These are phyloP conservation scores for Phytophthora foliorum DNA, from an alignment of 352 stramenopile genomes.

Conservation along the genomic window DNA sequence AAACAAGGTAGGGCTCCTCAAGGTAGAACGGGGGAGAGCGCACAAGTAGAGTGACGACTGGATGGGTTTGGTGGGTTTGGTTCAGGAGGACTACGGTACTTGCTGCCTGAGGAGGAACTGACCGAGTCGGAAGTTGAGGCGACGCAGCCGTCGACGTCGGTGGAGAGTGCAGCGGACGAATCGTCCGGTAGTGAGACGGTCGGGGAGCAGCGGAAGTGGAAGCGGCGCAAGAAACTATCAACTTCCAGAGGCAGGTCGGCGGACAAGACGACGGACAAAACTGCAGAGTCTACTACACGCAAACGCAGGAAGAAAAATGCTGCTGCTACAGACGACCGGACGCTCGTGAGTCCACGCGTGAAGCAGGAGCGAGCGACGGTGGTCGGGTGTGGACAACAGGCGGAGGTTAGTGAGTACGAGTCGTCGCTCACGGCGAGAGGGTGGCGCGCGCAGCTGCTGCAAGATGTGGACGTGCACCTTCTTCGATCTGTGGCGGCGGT, in stretches of 20 bases:
- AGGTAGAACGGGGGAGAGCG: slow-evolving; percentile 14
- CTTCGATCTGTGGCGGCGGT: slow-evolving; percentile 33
- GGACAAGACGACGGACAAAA: neutral
- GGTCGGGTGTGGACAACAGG: slow-evolving; percentile 21
- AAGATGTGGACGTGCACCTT: slow-evolving; percentile 44
- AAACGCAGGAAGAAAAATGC: slow-evolving; percentile 16
- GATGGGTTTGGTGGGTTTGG: neutral
- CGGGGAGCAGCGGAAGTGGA: slow-evolving; percentile 38
- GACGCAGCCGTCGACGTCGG: slow-evolving; percentile 12
- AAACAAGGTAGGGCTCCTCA: slow-evolving; percentile 31
- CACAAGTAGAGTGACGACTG: slow-evolving; percentile 3
- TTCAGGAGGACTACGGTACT: slow-evolving; percentile 35
- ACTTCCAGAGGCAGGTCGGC: slow-evolving; percentile 24
- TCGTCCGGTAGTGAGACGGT: neutral
- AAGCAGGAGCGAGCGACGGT: slow-evolving; percentile 26
- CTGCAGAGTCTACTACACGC: neutral
- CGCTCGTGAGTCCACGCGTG: slow-evolving; percentile 10
- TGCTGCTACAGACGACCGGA: slow-evolving; percentile 10
- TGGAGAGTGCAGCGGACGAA: slow-evolving; percentile 17
- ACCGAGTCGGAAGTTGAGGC: slow-evolving; percentile 25
- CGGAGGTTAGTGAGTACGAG: slow-evolving; percentile 37
- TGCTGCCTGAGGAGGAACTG: slow-evolving; percentile 32
- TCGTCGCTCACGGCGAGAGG: slow-evolving; percentile 33
- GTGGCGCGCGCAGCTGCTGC: slow-evolving; percentile 40
- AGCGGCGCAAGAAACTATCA: slow-evolving; percentile 47